phyloP scores from a whole-genome alignment of 176 grass and related monocot species.

The Carex cristatella region DNA sequence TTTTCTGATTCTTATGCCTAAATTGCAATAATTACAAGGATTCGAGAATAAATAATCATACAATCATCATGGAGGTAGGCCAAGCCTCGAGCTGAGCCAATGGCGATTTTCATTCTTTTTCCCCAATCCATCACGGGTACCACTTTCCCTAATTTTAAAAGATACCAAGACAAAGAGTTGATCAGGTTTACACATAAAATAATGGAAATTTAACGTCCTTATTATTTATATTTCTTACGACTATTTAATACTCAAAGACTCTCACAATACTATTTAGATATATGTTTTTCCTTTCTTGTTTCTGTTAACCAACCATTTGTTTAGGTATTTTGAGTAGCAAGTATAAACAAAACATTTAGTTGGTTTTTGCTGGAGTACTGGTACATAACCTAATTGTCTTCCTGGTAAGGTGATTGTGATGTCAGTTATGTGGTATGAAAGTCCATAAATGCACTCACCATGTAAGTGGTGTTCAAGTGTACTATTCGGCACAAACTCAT shows the following conservation, averaged over 20 bases:
- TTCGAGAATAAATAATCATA: conserved; percentile 18
- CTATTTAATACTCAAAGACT: not conserved
- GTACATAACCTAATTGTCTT: not conserved
- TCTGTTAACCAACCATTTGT: not conserved
- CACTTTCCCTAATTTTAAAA: conserved; percentile 31
- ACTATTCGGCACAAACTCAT: conserved; percentile 75
- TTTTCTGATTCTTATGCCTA: not conserved
- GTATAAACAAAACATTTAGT: not conserved
- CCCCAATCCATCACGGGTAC: conserved; percentile 54
- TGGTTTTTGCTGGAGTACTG: not conserved
- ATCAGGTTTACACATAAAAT: not conserved
- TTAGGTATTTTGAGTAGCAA: not conserved
- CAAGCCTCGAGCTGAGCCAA: conserved; percentile 60
- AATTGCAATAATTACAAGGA: not conserved
- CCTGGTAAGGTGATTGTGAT: not conserved
- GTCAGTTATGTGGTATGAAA: not conserved
- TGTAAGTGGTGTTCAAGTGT: conserved; percentile 79
- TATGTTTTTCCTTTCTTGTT: not conserved
- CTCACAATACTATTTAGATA: not conserved
- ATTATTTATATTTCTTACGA: not conserved
- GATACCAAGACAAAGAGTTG: not conserved
- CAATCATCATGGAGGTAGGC: conserved; percentile 90
- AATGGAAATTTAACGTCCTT: not conserved
- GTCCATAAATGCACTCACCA: conserved; percentile 17
- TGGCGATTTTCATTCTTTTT: conserved; percentile 60